Percentiles rank a stretch among this genome's conserved stretches.
phyloP scores from a whole-genome alignment of 805 yeast genomes.

The Candida cerambycidarum region DNA sequence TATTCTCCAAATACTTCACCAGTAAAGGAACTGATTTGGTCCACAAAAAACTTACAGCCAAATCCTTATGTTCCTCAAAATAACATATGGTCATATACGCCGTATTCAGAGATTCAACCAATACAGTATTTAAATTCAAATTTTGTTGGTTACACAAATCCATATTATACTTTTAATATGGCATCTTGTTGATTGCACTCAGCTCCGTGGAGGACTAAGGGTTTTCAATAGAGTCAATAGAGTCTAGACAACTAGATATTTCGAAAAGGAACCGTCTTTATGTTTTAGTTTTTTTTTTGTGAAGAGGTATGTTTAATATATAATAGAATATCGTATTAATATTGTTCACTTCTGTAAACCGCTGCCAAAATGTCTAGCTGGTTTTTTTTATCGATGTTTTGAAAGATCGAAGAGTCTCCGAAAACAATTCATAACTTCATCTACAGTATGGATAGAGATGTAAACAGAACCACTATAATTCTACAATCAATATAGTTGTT shows the following conservation, averaged over 20 bases:
- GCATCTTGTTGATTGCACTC: slow-evolving; percentile 31
- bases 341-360: no score
- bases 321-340: not conserved
- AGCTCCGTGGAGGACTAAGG: no score
- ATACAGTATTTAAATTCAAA: slow-evolving; percentile 21
- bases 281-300: slow-evolving; percentile 14
- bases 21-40: slow-evolving; percentile 28
- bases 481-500: no score
- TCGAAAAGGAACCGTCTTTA: slow-evolving; percentile 6
- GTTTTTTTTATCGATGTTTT: no score
- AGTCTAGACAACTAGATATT: slow-evolving; percentile 2
- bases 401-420: no score
- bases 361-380: no score
- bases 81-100: slow-evolving; percentile 26
- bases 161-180: slow-evolving; percentile 36
- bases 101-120: slow-evolving; percentile 21
- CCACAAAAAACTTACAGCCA: slow-evolving; percentile 9
- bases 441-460: no score
- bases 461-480: no score
- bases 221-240: not conserved
- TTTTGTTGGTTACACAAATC: slow-evolving; percentile 38
- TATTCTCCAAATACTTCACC: slow-evolving; percentile 17
- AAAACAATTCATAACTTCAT: no score
- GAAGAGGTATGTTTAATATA: slow-evolving; percentile 2
- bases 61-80: slow-evolving; percentile 1